phyloP scores from a whole-genome alignment of 768 basidiomycete species.

The Amanita polypyramis region DNA sequence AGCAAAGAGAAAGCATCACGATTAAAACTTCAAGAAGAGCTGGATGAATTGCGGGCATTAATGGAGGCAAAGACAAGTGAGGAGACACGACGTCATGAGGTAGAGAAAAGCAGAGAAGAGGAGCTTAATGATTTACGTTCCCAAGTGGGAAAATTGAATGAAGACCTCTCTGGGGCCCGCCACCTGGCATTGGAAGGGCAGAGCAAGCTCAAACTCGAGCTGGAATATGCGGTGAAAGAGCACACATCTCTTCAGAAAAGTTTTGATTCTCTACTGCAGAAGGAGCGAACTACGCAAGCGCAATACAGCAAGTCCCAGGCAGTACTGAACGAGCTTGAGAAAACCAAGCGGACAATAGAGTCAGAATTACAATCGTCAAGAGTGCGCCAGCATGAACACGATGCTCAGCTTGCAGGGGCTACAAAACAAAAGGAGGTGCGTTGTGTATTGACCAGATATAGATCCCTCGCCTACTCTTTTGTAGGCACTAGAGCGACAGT shows the following conservation, averaged over 20 bases:
- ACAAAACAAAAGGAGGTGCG: conserved; percentile 66
- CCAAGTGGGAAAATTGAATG: conserved; percentile 50
- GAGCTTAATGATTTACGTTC: conserved; percentile 68
- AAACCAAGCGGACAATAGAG: conserved; percentile 53
- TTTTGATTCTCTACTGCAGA: conserved; percentile 54
- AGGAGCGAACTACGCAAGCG: conserved; percentile 41
- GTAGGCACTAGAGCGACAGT: conserved; percentile 70
- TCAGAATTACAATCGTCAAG: conserved; percentile 66
- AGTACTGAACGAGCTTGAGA: conserved; percentile 50
- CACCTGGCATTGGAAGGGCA: conserved; percentile 52
- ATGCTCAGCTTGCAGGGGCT: conserved; percentile 52
- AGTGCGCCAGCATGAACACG: conserved; percentile 56
- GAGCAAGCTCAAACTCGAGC: conserved; percentile 65
- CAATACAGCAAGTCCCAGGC: conserved; percentile 39
- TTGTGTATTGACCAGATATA: conserved; percentile 4
- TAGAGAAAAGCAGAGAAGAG: conserved; percentile 77
- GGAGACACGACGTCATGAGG: conserved; percentile 74
- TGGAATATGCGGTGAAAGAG: conserved; percentile 55
- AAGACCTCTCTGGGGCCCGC: conserved; percentile 58
- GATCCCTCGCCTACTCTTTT: conserved; percentile 5
- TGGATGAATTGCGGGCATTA: conserved; percentile 77
- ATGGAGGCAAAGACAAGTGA: conserved; percentile 83
- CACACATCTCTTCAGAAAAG: conserved; percentile 47
- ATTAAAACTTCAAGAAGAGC: conserved; percentile 63
- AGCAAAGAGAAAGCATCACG: conserved; percentile 34